Evolutionary conservation across 805 yeast genomes (phyloP).

Genomic region (Nakazawaea wickerhamii): DNA sequence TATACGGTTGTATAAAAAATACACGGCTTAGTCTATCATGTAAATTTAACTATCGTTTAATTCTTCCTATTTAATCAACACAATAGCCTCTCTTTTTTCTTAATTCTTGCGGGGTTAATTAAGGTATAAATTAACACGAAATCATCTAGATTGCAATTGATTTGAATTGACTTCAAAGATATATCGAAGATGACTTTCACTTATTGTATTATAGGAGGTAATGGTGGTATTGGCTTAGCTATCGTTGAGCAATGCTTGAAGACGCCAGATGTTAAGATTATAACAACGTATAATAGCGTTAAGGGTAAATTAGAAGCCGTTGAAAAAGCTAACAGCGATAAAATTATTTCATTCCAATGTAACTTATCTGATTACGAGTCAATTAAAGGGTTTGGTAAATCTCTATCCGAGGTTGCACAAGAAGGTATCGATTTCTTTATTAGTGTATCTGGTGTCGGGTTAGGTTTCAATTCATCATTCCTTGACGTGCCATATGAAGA

Average conservation of each 20-base stretch:
- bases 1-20: too few species aligned
- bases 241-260: neutral
- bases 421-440: neutral
- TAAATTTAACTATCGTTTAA: too few species aligned
- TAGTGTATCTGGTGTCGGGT: neutral
- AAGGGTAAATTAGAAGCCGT: neutral
- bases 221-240: neutral
- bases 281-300: neutral
- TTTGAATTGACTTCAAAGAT: too few species aligned
- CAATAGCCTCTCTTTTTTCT: too few species aligned
- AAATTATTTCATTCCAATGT: neutral
- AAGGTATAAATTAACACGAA: too few species aligned
- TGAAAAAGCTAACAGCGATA: neutral
- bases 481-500: neutral
- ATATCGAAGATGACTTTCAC: slow-evolving; percentile 1
- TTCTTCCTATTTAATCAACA: too few species aligned
- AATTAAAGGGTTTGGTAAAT: neutral
- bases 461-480: neutral
- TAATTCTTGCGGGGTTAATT: too few species aligned
- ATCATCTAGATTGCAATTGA: too few species aligned
- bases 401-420: neutral
- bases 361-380: neutral
- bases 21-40: too few species aligned
- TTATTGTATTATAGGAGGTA: slow-evolving; percentile 1
- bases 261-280: neutral